Evolutionary conservation across 2,329 filamentous ascomycete species (phyloP).

Genomic region (Xylariaceae sp.): DNA sequence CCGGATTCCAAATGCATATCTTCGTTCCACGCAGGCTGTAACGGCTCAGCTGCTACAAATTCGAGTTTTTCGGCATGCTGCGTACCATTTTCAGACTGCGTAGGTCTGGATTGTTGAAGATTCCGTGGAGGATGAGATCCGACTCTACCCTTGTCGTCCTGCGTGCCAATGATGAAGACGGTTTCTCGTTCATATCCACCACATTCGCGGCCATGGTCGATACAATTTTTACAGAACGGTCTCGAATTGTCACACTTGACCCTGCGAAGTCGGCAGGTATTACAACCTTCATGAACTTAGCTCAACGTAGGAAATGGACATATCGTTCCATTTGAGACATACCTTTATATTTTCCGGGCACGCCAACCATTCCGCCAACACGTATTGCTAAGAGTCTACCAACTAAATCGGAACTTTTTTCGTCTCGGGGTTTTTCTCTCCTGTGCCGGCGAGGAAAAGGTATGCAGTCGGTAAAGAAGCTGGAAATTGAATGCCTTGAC

Average conservation of each 20-base stretch:
- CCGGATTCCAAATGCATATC: slow-evolving; percentile 40
- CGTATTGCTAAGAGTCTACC: not conserved
- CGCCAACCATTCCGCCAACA: slow-evolving; percentile 52
- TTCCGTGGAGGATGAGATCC: slow-evolving; percentile 53
- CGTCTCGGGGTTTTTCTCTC: not conserved
- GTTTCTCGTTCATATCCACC: slow-evolving; percentile 60
- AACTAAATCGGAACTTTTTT: slow-evolving; percentile 1
- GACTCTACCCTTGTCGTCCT: slow-evolving; percentile 50
- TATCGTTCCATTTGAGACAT: slow-evolving; percentile 1
- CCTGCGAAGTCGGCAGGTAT: slow-evolving; percentile 50
- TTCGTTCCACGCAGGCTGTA: slow-evolving; percentile 50
- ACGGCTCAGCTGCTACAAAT: slow-evolving; percentile 38
- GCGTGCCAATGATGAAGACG: slow-evolving; percentile 61
- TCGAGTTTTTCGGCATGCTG: slow-evolving; percentile 23
- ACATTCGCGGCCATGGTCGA: slow-evolving; percentile 53
- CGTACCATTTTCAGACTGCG: slow-evolving; percentile 25
- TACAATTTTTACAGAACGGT: slow-evolving; percentile 58
- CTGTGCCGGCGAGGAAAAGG: not conserved
- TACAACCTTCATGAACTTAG: slow-evolving; percentile 41
- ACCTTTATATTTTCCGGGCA: slow-evolving; percentile 59
- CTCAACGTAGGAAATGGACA: not conserved
- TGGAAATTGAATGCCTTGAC: slow-evolving; percentile 1
- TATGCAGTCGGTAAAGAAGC: not conserved
- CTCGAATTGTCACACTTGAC: slow-evolving; percentile 55
- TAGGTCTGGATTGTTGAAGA: slow-evolving; percentile 38